Evolutionary conservation across 192 early-diverging fungal species (phyloP), one percentile per base, ranked within the genome.

Genomic region (Phycomyces blakesleeanus): DNA sequence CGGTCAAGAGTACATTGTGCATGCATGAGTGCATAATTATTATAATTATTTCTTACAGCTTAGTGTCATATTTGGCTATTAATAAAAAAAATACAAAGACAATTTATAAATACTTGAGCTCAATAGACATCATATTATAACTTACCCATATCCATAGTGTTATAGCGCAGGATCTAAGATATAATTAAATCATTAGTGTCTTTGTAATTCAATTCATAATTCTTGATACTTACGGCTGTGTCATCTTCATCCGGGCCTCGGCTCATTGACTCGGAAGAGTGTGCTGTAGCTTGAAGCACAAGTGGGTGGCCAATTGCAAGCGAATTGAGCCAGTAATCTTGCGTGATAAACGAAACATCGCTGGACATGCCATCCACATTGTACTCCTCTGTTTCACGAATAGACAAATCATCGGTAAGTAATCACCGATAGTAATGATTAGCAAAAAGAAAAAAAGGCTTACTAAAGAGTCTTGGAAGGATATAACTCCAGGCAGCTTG

Each of bases 231-330:
- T 51, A 51, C 42, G 20, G 41, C 26, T 50, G 49, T 41, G 11
- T 51, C 59, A 34, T 61, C 41, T 50, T 29, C 44, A 57, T 55
- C 24, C 63, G 0, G 21, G n/a, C 10, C 18, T 44, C 52, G 16
- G 26, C 21, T 54, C 52, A 54, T 29, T 26, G 52, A 22, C 10
- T 39, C 51, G 14, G 53, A 26, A 24, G 21, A 9, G 22, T 47
- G 15, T 34, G 54, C 63, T 38, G 37, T 21, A 9, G 54, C 55
- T 8, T 65, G 53, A 3, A 42, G 52, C 8, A 65, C 63, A 8
- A 65, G 49, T 55, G 63, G 63, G 49, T 65, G 55, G 0, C 63
- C 63, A 39, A 65, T 65, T 39, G 63, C 63, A 56, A 65, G 53
- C 44, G 63, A 55, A 18, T 55, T 65, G 54, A 57, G 29, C 55